Conservation (phyloP, 2,329 filamentous ascomycete species). For the Exophiala bonariae region DNA sequence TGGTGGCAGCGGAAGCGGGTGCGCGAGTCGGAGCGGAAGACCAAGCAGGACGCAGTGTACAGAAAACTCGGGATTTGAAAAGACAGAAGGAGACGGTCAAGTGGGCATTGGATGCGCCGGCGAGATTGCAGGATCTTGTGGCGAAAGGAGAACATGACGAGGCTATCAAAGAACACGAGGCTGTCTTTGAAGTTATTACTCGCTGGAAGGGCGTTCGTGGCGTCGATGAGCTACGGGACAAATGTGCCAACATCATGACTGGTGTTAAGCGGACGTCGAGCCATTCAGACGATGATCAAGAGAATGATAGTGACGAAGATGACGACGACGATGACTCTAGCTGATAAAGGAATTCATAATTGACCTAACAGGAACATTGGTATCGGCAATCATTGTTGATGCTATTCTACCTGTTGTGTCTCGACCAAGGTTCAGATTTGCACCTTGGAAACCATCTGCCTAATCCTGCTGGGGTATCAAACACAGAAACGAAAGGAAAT, state of each 20-base stretch:
- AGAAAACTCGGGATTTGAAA: conserved; percentile 25
- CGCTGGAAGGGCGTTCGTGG: conserved; percentile 46
- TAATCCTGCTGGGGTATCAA: background rate
- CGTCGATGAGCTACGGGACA: conserved; percentile 39
- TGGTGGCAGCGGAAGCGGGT: conserved; percentile 33
- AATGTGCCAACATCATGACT: conserved; percentile 42
- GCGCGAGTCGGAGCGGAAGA: conserved; percentile 36
- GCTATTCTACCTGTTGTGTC: no score
- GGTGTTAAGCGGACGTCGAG: background rate
- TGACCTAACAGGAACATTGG: no score
- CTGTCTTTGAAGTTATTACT: conserved; percentile 39
- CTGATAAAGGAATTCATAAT: no score
- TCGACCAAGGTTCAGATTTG: no score
- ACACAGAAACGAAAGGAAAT: background rate
- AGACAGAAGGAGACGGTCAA: conserved; percentile 43
- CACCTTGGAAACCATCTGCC: no score
- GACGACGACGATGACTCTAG: conserved; percentile 3
- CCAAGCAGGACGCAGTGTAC: conserved; percentile 30
- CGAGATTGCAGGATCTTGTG: conserved; percentile 38
- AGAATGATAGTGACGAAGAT: background rate
- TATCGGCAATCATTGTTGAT: no score
- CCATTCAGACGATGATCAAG: conserved; percentile 18
- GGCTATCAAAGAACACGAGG: conserved; percentile 42
- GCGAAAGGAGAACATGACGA: conserved; percentile 40
- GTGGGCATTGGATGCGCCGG: conserved; percentile 46